Evolutionary conservation across 441 rosid genomes (phyloP), one percentile per base, ranked within the genome.

Genomic region (Geranium incanum): DNA sequence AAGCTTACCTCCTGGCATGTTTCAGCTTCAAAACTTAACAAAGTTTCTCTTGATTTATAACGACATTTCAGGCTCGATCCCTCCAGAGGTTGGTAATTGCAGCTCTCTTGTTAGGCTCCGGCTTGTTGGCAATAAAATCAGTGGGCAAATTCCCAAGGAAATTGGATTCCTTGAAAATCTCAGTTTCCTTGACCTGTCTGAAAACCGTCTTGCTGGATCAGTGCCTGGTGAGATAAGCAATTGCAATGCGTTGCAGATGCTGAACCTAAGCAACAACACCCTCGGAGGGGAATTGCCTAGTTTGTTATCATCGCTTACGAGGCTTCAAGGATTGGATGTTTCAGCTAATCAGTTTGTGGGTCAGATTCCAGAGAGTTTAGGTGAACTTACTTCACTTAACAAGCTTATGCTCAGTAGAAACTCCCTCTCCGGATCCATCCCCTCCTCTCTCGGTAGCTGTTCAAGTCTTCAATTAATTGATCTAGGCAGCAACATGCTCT

Each of bases 391-490:
- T 68, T 89, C 99, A 0, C 68, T 95, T 6, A 92, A 79, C 84
- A 87, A 87, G 82, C 87, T 95, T 39, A 79, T 90, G 28, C 74
- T 95, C 67, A 77, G 94, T 55, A 82, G 74, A 81, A 95, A 95
- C 50, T 74, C 76, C 8, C 78, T 95, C 76, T 83, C 97, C 0
- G 99, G 99, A n/a, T 72, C 79, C 0, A 86, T 95, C 68, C 97
- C 97, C 63, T 67, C 87, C 2, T 84, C 95, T 0, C 80, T 90
- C 67, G 92, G 97, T 43, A 78, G 81, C 52, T 92, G 97, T 63
- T 88, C 85, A 11, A 85, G 92, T 73, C 94, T 95, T 50, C 97
- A 95, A 69, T 79, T 95, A 78, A 97, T 95, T 66, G 99, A 95
- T 78, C 95, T 95, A 0, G 80, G 96, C 76, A 84, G 87, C 87